Percentiles rank a stretch among this genome's conserved stretches.
phyloP scores from a whole-genome alignment of 2,329 filamentous ascomycete genomes.

The Fusarium sp. region DNA sequence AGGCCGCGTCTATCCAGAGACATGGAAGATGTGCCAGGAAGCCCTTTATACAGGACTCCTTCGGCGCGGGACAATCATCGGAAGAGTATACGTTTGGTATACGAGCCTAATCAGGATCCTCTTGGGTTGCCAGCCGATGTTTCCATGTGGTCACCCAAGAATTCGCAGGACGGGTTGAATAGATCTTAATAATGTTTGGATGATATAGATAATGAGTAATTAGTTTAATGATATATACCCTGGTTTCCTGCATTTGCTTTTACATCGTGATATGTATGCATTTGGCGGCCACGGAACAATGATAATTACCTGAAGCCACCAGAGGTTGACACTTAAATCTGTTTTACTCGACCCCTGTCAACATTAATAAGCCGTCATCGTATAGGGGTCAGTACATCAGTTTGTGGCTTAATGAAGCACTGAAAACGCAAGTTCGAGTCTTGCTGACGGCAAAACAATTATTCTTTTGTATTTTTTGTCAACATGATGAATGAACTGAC shows the following conservation, averaged over 20 bases:
- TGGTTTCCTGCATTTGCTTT: background rate
- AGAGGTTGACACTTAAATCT: background rate
- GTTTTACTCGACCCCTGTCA: background rate
- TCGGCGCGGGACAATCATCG: too few species aligned
- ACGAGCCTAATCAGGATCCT: constrained; percentile 5
- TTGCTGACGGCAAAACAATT: background rate
- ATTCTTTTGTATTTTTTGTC: background rate
- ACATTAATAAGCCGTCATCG: background rate
- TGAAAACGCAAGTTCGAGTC: background rate
- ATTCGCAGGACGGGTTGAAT: background rate
- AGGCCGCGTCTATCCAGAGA: background rate
- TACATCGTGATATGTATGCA: too few species aligned
- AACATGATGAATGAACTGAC: background rate
- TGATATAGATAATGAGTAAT: background rate
- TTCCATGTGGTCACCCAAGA: background rate
- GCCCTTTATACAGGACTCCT: background rate
- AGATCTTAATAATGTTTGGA: background rate
- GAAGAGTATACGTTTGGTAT: background rate
- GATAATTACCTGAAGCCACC: background rate
- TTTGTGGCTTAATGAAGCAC: background rate
- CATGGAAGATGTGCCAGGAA: background rate
- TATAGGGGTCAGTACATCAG: background rate
- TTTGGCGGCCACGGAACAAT: background rate
- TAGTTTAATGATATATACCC: background rate
- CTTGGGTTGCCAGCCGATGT: constrained; percentile 6